A percentile compares a stretch with the other conserved stretches of the same genome.
These are phyloP conservation scores for Sarocladium brachiariae DNA, from an alignment of 2,329 filamentous ascomycete genomes.

Conservation along the genomic window DNA sequence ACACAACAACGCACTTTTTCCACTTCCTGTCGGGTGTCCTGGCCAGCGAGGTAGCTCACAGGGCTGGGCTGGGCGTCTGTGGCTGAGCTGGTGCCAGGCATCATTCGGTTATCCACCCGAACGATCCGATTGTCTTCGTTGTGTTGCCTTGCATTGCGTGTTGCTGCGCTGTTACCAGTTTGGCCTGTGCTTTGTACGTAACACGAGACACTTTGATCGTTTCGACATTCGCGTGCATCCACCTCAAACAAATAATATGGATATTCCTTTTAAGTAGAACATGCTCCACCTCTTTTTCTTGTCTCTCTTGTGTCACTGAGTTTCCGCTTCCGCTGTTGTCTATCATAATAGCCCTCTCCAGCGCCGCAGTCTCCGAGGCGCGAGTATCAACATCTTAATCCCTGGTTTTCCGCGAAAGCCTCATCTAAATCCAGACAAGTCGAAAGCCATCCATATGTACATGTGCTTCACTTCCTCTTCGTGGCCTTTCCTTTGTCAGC, in stretches of 20 bases:
- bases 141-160: neutral
- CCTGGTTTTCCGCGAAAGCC: too few relatives aligned
- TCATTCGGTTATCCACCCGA: neutral
- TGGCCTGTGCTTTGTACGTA: neutral
- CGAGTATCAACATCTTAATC: too few relatives aligned
- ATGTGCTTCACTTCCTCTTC: conserved; percentile 30
- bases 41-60: too few relatives aligned
- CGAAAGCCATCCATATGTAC: neutral
- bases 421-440: too few relatives aligned
- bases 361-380: too few relatives aligned
- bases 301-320: too few relatives aligned
- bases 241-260: too few relatives aligned
- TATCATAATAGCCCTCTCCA: neutral
- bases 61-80: neutral
- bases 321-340: neutral
- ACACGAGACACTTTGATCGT: neutral
- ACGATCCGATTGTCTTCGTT: neutral
- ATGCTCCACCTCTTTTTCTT: too few relatives aligned
- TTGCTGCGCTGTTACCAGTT: neutral
- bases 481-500: conserved; percentile 38
- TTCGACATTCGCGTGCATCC: neutral
- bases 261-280: too few relatives aligned
- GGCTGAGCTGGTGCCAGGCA: neutral
- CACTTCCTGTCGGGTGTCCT: too few relatives aligned
- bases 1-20: neutral